Percentiles rank a stretch among this genome's conserved stretches.
Conservation (phyloP, 768 basidiomycete species). For the Tricholoma matsutake region DNA sequence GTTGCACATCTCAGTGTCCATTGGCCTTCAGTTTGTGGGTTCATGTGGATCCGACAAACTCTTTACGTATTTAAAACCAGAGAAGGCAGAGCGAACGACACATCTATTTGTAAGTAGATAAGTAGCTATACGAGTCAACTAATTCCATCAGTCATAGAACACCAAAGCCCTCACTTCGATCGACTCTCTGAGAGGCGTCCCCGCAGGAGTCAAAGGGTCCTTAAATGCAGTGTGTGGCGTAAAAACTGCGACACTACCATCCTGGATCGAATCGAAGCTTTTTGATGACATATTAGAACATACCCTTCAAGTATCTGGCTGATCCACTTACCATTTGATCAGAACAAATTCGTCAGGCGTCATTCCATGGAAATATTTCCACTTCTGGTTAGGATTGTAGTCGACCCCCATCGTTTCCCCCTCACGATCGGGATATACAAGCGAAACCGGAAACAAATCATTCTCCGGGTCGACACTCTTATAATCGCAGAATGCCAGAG, state of each 20-base stretch:
- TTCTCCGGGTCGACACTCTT: slow-evolving; percentile 37
- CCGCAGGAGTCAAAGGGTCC: slow-evolving; percentile 43
- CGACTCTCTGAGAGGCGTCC: slow-evolving; percentile 43
- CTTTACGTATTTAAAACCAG: too few species aligned
- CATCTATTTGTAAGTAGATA: too few species aligned
- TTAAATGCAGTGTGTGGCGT: slow-evolving; percentile 53
- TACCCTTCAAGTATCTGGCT: not conserved
- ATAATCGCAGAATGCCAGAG: slow-evolving; percentile 51
- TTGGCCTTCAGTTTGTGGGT: too few species aligned
- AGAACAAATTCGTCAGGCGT: slow-evolving; percentile 47
- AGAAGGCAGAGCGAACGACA: too few species aligned
- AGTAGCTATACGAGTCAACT: too few species aligned
- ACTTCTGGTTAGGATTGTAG: slow-evolving; percentile 45
- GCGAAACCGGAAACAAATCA: slow-evolving; percentile 42
- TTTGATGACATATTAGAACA: not conserved
- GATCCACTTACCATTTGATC: slow-evolving; percentile 47
- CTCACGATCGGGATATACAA: slow-evolving; percentile 47
- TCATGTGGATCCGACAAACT: too few species aligned
- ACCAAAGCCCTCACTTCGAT: slow-evolving; percentile 53
- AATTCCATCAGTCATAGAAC: slow-evolving; percentile 39
- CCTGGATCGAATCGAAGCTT: slow-evolving; percentile 39
- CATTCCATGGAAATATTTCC: slow-evolving; percentile 50
- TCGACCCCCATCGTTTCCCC: slow-evolving; percentile 50
- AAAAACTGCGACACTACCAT: slow-evolving; percentile 41
- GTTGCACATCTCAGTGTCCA: too few species aligned